Base-by-base conservation (phyloP, 257 asterid genomes). In the Lithospermum erythrorhizon region DNA sequence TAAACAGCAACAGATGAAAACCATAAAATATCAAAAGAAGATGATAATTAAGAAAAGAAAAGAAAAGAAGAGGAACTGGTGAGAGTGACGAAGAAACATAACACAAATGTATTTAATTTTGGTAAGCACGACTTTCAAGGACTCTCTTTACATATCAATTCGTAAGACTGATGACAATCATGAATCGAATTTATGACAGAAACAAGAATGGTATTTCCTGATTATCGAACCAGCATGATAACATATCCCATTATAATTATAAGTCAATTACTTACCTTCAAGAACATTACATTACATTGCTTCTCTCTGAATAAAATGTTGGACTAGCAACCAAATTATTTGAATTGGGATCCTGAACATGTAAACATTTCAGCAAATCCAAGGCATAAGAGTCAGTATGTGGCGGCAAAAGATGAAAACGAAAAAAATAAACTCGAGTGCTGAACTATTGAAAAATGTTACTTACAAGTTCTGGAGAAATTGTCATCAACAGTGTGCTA, bases 381-480 rank as follows among this genome's bases (percentile, higher is more conserved):
- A 41, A 41, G 18, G 49, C 49, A 41, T 41, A 41, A 11, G 17
- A 17, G 4, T 41, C 14, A 41, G 49, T 41, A 41, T 41, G 49
- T 41, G 49, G 17, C 16, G 60, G n/a, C 35, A 15, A 21, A 45
- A 35, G 58, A 62, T 54, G 8, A 15, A n/a, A 65, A 9, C 60
- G 27, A 7, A 32, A 14, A 19, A 53, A 61, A 23, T 20, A 54
- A 62, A 72, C n/a, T 41, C 18, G 17, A 62, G 18, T 29, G 49
- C 21, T 41, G 49, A 5, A 62, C 22, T 29, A 53, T 14, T 41
- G 35, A 58, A 61, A 64, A 22, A 59, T 59, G 63, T 58, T 57
- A 79, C 93, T 79, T 68, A 90, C 97, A 53, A 87, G 95, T 53
- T 95, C 96, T n/a, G 97, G 94, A 77, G 88, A 84, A 67, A 90